phyloP scores from a whole-genome alignment of 306 rosid genomes.

The Geum urbanum region DNA sequence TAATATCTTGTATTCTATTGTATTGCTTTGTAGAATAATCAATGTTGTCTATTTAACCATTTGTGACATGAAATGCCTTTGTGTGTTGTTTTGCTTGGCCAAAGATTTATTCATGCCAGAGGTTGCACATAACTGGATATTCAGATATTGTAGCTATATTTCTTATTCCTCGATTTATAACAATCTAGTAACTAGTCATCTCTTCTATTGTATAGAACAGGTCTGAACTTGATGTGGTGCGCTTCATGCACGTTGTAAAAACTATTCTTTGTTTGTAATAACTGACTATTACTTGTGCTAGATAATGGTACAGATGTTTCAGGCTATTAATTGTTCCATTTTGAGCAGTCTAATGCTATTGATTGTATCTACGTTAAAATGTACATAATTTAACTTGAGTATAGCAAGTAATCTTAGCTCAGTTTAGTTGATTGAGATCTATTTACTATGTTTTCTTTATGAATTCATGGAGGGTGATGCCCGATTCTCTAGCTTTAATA shows the following conservation, averaged over 20 bases:
- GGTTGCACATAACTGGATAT: background rate
- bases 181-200: too few species aligned
- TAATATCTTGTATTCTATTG: background rate
- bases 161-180: too few species aligned
- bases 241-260: background rate
- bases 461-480: background rate
- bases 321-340: background rate
- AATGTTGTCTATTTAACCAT: background rate
- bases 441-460: background rate
- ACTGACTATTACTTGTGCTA: background rate
- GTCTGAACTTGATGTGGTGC: background rate
- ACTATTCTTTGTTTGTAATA: too few species aligned
- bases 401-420: background rate
- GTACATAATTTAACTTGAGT: too few species aligned
- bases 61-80: background rate
- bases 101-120: background rate
- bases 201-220: background rate
- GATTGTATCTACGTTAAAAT: background rate
- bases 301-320: background rate
- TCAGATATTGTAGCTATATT: too few species aligned
- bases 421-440: background rate
- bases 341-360: background rate
- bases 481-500: background rate
- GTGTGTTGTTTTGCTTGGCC: slow-evolving; percentile 4
- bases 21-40: background rate